Evolutionary conservation across 208 protist species (phyloP).

Genomic region (Trypanosoma melophagium): DNA sequence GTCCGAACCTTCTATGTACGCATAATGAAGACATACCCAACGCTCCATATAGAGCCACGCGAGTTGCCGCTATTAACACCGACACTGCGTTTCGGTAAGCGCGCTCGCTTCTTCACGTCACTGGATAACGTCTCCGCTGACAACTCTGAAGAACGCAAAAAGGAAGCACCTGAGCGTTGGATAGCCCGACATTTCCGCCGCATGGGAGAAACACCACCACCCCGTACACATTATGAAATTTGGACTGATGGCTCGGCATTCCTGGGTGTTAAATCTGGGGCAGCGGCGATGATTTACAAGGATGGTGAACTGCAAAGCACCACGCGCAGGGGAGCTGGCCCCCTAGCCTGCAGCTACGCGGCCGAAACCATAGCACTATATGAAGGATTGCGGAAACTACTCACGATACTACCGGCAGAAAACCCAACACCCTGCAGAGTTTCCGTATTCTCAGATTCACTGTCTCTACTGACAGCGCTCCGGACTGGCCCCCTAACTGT

Average conservation of each 20-base stretch:
- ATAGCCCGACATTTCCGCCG: background rate
- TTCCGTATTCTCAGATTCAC: conserved; percentile 1
- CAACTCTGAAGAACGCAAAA: background rate
- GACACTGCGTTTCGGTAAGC: background rate
- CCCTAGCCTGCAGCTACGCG: conserved; percentile 23
- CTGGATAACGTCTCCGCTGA: background rate
- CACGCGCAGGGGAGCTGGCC: conserved; percentile 5
- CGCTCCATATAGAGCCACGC: background rate
- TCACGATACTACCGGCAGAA: background rate
- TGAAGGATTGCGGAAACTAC: background rate
- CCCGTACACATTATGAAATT: conserved; percentile 14
- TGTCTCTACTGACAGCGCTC: background rate
- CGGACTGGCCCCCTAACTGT: background rate
- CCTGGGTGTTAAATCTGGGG: conserved; percentile 19
- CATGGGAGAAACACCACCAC: background rate
- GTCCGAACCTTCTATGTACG: background rate
- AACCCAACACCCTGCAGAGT: background rate
- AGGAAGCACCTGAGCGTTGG: conserved; percentile 4
- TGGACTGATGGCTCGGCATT: conserved; percentile 27
- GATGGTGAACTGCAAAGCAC: background rate
- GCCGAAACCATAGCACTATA: conserved; percentile 26
- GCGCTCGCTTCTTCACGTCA: background rate
- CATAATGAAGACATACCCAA: background rate
- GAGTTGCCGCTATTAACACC: background rate
- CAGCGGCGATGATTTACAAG: conserved; percentile 18